A percentile compares a stretch with the other conserved stretches of the same genome.
These are phyloP conservation scores for Immersiporthe knoxdaviesiana DNA, from an alignment of 2,329 filamentous ascomycete genomes.

Conservation along the genomic window DNA sequence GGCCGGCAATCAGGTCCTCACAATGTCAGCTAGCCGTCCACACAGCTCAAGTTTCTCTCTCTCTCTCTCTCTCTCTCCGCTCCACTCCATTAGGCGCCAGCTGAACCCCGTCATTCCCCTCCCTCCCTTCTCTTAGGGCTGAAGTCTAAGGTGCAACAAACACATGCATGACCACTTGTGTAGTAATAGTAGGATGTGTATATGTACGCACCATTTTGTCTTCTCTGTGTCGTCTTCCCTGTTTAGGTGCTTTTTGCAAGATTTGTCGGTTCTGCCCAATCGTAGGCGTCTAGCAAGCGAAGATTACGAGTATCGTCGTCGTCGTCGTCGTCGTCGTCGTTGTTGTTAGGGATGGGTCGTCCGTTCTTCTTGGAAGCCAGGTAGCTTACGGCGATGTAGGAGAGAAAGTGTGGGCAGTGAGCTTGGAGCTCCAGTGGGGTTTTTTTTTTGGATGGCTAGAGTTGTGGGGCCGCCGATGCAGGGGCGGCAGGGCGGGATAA, in stretches of 20 bases:
- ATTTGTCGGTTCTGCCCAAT: too few species aligned
- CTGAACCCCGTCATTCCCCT: not conserved
- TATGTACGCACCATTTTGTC: not conserved
- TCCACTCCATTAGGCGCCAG: not conserved
- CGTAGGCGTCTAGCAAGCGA: too few species aligned
- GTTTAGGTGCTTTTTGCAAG: not conserved
- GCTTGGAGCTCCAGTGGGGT: not conserved
- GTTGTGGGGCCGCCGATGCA: not conserved
- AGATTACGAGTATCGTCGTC: too few species aligned
- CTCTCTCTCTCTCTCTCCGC: not conserved
- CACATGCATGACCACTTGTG: not conserved
- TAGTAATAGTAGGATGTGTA: too few species aligned
- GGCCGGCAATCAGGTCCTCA: too few species aligned
- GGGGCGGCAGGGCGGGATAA: not conserved
- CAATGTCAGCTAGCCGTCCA: not conserved
- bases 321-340: too few species aligned
- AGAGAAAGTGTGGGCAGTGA: not conserved
- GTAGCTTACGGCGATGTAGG: too few species aligned
- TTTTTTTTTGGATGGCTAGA: not conserved
- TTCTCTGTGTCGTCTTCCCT: not conserved
- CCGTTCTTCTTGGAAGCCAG: too few species aligned
- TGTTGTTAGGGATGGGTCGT: too few species aligned
- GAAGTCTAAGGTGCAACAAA: not conserved
- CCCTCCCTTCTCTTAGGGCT: not conserved
- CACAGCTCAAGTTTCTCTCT: not conserved